These are phyloP conservation scores for Penicillium angulare DNA, from an alignment of 495 filamentous ascomycete genomes.

Conservation along the genomic window DNA sequence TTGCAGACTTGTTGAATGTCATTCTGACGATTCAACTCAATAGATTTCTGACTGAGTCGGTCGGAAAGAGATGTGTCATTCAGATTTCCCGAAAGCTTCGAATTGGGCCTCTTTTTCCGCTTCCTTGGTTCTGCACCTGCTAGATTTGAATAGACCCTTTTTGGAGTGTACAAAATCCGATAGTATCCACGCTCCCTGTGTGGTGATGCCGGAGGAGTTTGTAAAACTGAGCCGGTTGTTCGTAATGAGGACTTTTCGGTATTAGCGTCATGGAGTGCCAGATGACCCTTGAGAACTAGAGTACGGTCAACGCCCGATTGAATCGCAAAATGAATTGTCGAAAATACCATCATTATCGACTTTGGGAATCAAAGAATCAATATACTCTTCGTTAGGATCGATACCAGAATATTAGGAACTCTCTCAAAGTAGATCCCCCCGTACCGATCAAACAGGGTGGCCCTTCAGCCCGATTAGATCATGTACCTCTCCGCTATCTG, in stretches of 20 bases:
- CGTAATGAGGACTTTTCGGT: background rate
- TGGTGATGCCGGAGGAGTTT: conserved; percentile 2
- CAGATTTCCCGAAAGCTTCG: background rate
- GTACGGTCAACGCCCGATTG: background rate
- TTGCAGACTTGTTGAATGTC: too few relatives aligned
- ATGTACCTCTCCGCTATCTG: too few relatives aligned
- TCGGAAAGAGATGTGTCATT: background rate
- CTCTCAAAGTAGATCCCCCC: too few relatives aligned
- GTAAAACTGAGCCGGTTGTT: background rate
- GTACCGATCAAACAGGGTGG: too few relatives aligned
- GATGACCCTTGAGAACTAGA: background rate
- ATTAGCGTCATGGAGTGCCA: background rate
- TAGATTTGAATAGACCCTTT: conserved; percentile 2
- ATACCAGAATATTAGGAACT: background rate
- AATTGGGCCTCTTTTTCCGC: background rate
- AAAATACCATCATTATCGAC: background rate
- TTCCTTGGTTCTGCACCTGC: background rate
- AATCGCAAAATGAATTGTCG: background rate
- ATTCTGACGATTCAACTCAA: too few relatives aligned
- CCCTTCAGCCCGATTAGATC: too few relatives aligned
- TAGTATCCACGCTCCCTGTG: background rate
- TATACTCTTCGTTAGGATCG: conserved; percentile 1
- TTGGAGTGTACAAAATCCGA: background rate
- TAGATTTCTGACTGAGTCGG: background rate
- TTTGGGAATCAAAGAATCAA: conserved; percentile 2